Base-by-base conservation (phyloP, 2,329 filamentous ascomycete species). In the Botrytis elliptica region DNA sequence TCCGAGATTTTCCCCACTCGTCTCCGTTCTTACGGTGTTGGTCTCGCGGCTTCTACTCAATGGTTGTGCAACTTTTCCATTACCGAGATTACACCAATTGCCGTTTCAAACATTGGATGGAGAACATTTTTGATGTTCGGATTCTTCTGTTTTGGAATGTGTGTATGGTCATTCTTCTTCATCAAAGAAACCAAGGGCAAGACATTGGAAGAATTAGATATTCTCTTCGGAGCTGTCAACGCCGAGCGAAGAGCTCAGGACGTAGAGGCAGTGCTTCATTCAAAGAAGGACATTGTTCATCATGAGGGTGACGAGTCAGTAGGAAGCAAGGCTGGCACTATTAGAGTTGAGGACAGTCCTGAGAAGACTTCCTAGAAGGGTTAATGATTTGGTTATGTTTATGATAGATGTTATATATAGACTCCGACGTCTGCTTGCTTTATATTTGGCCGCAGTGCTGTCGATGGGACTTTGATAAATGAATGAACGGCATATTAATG, bases 171-270 rank as follows among this genome's bases (percentile, higher is more conserved):
- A 40, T 88, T 82, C 78, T 86, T 87, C 76, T 85, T 88, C 79
- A 83, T 92, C 74, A 89, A 90, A 76, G 90, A 92, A 83, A 92
- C 91, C 67, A 91, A 92, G 82, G 90, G 90, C 46, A 84, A 91
- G 29, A 88, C 86, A 0, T 85, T 92, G 65, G 91, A 93, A 81
- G 87, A 91, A 77, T 83, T 84, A 74, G 82, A 80, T 73, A 75
- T 78, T 29, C 42, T 80, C 29, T 79, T 80, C 36, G 75, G 73
- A 16, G 42, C n/a, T 46, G 38, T 75, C 16, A 64, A 73, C 52
- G 73, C 60, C 6, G 71, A 73, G 7, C 44, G 38, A 29, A 64
- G 75, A 52, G 70, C 70, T 55, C 68, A 65, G 14, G 75, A 75
- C 67, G 68, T 75, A 22, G 75, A 75, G 68, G 59, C 63, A 20